Base-by-base conservation (phyloP, 148 eudicot species). In the Chenopodium quinoa region DNA sequence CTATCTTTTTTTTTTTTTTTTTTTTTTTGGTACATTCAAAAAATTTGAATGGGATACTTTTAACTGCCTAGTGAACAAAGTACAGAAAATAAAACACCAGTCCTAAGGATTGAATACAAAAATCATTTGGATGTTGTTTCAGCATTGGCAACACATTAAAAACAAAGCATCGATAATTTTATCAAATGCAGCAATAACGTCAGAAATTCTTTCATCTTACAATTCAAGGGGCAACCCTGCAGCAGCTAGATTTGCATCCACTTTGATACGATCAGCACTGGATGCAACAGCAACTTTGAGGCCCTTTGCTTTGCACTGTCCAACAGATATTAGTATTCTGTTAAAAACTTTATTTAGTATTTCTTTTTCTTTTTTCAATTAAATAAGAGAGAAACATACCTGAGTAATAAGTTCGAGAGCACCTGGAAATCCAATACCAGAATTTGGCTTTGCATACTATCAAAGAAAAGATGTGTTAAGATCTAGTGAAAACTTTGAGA, bases 231-330 rank as follows among this genome's bases (percentile, higher is more conserved):
- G 91, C 79, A 96, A 89, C 86, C 98, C 98, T 81, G 98, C 94
- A 81, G 99, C 98, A 16, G 94, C 92, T 83, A 96, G 87, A 84
- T 96, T 96, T 27, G 99, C 98, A 82, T 96, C 95, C 82, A 96
- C 98, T 87, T 96, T 96, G 87, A 93, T 84, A 64, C 97, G 97
- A 82, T 96, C 99, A 83, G 98, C 99, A 76, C 99, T 96, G 79
- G 99, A 96, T 67, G 99, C 99, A 85, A 96, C 99, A 83, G 97
- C 98, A 88, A 93, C 98, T 91, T 92, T 96, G 72, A 96, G 95
- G 79, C 97, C 98, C 78, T 87, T 91, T 82, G 77, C 84, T 87
- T 93, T 96, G 92, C 99, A 96, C 99, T 96, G 91, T 83, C 72
- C 23, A 80, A 72, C 77, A 83, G 48, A 79, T 48, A 77, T 82